Evolutionary conservation across 208 protist genomes (phyloP), one percentile per base, ranked within the genome.

Genomic region (Wallacemonas collosoma): DNA sequence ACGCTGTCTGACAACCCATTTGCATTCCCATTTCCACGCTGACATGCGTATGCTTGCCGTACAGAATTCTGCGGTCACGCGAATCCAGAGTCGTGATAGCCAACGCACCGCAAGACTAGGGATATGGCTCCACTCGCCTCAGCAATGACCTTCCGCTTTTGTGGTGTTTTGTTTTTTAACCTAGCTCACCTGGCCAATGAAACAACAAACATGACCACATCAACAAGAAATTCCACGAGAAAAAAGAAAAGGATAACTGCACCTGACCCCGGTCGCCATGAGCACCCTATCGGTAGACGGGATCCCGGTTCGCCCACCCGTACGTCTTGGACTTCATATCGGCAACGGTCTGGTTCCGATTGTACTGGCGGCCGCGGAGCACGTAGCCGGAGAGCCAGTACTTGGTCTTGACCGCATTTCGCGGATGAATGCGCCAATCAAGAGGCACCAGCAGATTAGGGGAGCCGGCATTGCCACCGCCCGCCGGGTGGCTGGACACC

Each of bases 381-480:
- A 95, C 94, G 79, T 97, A 97, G 26, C 93, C 93, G 1, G 93
- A 97, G 9, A 97, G 89, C 93, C 93, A 97, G 69, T 95, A 95
- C 83, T 97, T 97, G 40, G 90, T 88, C 77, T 95, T 94, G n/a
- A 95, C 93, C 35, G 72, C 79, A 74, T 94, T 97, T 11, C 89
- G 80, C 17, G 90, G 93, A 70, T 97, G 89, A 47, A 94, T 83
- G 67, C 90, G 88, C 91, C 93, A 95, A 74, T 97, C 91, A 4
- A 97, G 85, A n/a, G 90, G 91, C n/a, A 94, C 86, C 9, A 97
- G 67, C 57, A 97, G 73, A 80, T 95, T 94, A 6, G 90, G 73
- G 12, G 87, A 92, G 6, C 84, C 88, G 36, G 89, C 93, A 72
- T 97, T 97, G 51, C 93, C 93, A 57, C 90, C 90, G 67, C 93